A percentile compares a stretch with the other conserved stretches of the same genome.
These are phyloP conservation scores for Triticum monococcum DNA, from an alignment of 176 grass and related monocot species.

Conservation along the genomic window DNA sequence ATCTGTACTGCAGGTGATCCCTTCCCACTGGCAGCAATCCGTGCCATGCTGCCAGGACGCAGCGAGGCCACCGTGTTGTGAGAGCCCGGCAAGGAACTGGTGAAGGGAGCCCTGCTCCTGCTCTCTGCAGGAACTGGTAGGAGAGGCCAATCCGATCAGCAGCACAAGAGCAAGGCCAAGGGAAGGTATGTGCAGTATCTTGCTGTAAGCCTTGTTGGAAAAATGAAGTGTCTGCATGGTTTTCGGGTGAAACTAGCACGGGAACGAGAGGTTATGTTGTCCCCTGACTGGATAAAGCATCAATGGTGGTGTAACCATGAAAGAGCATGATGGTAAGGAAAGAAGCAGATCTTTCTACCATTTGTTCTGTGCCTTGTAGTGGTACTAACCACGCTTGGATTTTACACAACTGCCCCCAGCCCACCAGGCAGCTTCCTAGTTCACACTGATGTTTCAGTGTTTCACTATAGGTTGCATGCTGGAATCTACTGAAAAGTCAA, in stretches of 20 bases:
- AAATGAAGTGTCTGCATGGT: conserved; percentile 23
- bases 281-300: neutral
- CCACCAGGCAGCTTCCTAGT: neutral
- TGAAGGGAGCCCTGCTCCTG: conserved; percentile 38
- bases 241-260: conserved; percentile 17
- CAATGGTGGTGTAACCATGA: neutral
- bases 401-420: neutral
- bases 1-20: conserved; percentile 24
- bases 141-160: conserved; percentile 16
- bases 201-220: neutral
- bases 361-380: neutral
- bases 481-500: neutral
- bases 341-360: neutral
- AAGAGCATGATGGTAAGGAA: neutral
- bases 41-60: conserved; percentile 18
- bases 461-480: neutral
- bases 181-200: neutral
- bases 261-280: neutral
- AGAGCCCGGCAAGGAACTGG: conserved; percentile 32
- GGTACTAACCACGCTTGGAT: neutral
- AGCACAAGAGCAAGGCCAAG: conserved; percentile 13
- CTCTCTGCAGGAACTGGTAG: conserved; percentile 15
- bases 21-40: conserved; percentile 51
- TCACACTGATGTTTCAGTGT: conserved; percentile 19
- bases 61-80: neutral